Evolutionary conservation across 2,329 filamentous ascomycete species (phyloP), one percentile per base, ranked within the genome.

Genomic region (Aspergillus amoenus): DNA sequence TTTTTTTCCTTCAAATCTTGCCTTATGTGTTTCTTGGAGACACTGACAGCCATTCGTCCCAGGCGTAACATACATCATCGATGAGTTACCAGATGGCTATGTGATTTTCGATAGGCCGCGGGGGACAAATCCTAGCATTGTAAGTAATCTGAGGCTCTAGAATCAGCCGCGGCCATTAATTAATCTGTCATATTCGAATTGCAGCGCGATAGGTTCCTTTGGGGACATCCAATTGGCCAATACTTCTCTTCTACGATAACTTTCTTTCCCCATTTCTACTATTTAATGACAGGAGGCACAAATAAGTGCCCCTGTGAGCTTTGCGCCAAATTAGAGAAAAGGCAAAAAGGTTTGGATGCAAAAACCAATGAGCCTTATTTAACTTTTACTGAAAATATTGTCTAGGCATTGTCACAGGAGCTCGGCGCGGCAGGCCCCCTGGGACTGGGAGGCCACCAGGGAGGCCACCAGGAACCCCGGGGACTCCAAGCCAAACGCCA

Each of bases 221-320:
- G 77, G 55, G 85, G 85, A 0, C 83, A 87, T 66, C 83, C 82
- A 0, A 69, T 70, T 7, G 77, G 78, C 7, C 72, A 73, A 47
- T 72, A 69, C 15, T 87, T 82, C 55, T 78, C 84, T 45, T 87
- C 84, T 0, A 76, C 80, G 0, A 76, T 77, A 18, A 71, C 79
- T 4, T 85, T 85, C 61, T 83, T 78, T 48, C 79, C 80, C 0
- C 85, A 88, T 58, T 86, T 87, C 66, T 71, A 78, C 50, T 77
- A 79, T 66, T 66, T 87, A 22, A 84, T 86, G 79, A 75, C 78
- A 13, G 75, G 78, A 50, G 70, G 70, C 42, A 69, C 66, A 5
- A 70, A 72, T 2, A 71, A 75, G 0, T 87, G 84, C 57, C 60
- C 66, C 2, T 87, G 84, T 63, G 75, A 76, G 1, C 67, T 80